Evolutionary conservation across 1,284 basidiomycete species (phyloP).

Genomic region (Sanghuangporus baumii): DNA sequence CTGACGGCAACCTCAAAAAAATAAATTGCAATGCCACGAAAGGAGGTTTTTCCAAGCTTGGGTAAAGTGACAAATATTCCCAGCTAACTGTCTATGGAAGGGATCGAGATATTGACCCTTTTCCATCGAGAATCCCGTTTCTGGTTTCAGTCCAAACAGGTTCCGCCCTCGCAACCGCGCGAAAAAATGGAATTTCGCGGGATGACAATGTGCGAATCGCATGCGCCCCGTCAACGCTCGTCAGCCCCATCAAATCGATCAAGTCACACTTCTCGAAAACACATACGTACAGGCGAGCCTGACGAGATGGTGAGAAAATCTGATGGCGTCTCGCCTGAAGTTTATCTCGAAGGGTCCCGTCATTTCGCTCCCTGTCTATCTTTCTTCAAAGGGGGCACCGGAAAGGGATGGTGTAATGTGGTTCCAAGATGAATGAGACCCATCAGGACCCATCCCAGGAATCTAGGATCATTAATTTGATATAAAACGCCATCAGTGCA

Average conservation of each 20-base stretch:
- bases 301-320: neutral
- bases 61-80: neutral
- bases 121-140: neutral
- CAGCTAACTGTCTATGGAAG: neutral
- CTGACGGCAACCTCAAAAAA: neutral
- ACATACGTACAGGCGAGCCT: neutral
- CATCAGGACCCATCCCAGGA: neutral
- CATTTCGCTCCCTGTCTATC: too few species aligned
- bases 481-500: neutral
- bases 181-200: neutral
- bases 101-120: neutral
- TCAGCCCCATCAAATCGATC: neutral
- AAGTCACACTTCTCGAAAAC: neutral
- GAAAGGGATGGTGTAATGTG: neutral
- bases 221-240: neutral
- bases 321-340: neutral
- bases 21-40: neutral
- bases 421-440: too few species aligned
- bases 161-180: neutral
- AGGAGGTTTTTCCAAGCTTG: neutral
- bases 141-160: neutral
- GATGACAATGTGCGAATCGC: neutral
- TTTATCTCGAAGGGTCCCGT: neutral
- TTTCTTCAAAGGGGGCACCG: neutral
- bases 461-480: neutral